phyloP scores from a whole-genome alignment of 129 eudicot species.

The Saposhnikovia divaricata region DNA sequence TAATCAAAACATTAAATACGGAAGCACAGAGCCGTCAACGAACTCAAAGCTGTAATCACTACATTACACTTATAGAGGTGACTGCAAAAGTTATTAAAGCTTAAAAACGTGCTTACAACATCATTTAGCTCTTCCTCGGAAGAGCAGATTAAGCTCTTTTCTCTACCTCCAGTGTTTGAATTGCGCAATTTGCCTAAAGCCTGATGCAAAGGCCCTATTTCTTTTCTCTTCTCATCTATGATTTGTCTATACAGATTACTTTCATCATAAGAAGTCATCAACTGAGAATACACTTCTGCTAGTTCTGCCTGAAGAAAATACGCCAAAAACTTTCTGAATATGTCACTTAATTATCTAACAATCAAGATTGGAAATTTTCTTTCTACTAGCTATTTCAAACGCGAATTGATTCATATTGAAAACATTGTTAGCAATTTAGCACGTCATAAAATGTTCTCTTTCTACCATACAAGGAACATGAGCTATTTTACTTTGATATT shows the following conservation, averaged over 20 bases:
- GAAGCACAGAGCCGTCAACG: too few species aligned
- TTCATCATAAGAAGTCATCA: conserved; percentile 34
- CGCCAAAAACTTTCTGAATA: background rate
- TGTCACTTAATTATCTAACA: background rate
- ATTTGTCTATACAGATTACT: conserved; percentile 39
- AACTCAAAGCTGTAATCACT: too few species aligned
- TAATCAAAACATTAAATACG: too few species aligned
- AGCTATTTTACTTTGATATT: too few species aligned
- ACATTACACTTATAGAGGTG: too few species aligned
- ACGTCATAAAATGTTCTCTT: background rate
- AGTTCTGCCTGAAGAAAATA: conserved; percentile 45
- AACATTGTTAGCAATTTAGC: background rate
- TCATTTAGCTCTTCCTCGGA: conserved; percentile 50
- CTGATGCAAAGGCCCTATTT: conserved; percentile 40
- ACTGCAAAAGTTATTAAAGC: too few species aligned
- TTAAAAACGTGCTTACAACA: conserved; percentile 23
- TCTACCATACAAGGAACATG: background rate
- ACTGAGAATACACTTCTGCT: conserved; percentile 34
- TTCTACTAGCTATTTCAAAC: background rate
- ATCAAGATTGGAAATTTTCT: background rate
- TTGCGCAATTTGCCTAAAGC: conserved; percentile 41
- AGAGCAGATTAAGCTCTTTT: conserved; percentile 32
- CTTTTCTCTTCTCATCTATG: conserved; percentile 50
- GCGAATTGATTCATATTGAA: background rate
- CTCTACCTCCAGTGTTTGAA: conserved; percentile 19